Evolutionary conservation across 2,329 filamentous ascomycete genomes (phyloP), one percentile per base, ranked within the genome.

Genomic region (Alternaria sp.): DNA sequence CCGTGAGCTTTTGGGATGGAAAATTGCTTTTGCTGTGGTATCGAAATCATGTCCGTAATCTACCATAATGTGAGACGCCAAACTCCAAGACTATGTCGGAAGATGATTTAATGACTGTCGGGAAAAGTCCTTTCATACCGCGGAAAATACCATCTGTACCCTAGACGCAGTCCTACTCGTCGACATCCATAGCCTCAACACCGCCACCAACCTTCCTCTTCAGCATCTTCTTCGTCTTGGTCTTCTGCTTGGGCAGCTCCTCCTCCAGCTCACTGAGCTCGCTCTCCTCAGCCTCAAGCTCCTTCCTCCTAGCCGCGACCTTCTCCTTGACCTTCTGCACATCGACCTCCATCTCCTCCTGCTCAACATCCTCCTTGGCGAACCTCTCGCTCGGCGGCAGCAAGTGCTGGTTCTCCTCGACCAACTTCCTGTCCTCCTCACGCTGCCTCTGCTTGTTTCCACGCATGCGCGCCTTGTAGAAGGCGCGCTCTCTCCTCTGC

Each of bases 381-480:
- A 80, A 82, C 55, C 83, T 72, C 76, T 84, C 82, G 65, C 80
- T 77, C 47, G 82, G 82, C 72, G 93, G 93, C 75, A 99, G 88
- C 81, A 99, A 87, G 83, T 99, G 96, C 85, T 94, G 90, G 83
- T 97, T 95, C 85, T 96, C 89, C 72, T 90, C 90, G 55, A 99
- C 94, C 70, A 98, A 87, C 85, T 95, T 96, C 80, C 93, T 86
- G 78, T 97, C 93, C 68, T 87, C 85, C 75, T 90, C 91, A 69
- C 92, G 86, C 84, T 96, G 90, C 78, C 90, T 88, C 81, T 92
- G 92, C 83, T 92, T 90, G 84, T 96, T 97, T 80, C 94, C 94
- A 56, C 90, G 90, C 92, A 98, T 94, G 79, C 96, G 90, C 79
- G 91, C 90, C 88, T 93, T 94, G 86, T 97, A 97, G 84, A 97